phyloP scores from a whole-genome alignment of 2,329 filamentous ascomycete genomes.

The Botryotinia convoluta region DNA sequence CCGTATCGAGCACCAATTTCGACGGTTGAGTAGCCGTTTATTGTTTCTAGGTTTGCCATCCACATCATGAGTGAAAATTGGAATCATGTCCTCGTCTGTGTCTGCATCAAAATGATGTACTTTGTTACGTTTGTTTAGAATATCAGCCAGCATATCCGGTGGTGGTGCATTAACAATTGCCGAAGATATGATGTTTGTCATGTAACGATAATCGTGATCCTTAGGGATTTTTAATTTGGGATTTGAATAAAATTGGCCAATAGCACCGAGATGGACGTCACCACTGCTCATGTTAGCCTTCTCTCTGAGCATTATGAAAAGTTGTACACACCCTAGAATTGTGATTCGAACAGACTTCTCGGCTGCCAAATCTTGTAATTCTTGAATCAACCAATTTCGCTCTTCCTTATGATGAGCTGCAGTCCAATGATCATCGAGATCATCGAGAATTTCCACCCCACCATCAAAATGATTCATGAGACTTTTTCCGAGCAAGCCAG shows the following conservation, averaged over 20 bases:
- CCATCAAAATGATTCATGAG: constrained; percentile 89
- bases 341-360: constrained; percentile 91
- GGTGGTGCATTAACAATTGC: constrained; percentile 92
- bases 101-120: constrained; percentile 67
- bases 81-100: constrained; percentile 95
- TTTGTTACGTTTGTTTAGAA: constrained; percentile 91
- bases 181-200: constrained; percentile 92
- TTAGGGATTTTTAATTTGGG: constrained; percentile 77
- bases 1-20: constrained; percentile 94
- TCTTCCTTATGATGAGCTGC: constrained; percentile 92
- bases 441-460: constrained; percentile 86
- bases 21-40: constrained; percentile 78
- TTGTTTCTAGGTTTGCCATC: constrained; percentile 90
- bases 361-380: constrained; percentile 88
- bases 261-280: constrained; percentile 87
- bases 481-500: constrained; percentile 71
- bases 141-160: constrained; percentile 81
- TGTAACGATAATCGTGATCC: constrained; percentile 91
- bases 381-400: constrained; percentile 80
- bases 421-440: constrained; percentile 96
- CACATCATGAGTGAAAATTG: constrained; percentile 84
- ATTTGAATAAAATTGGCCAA: constrained; percentile 94
- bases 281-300: constrained; percentile 54
- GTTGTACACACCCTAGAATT: constrained; percentile 63
- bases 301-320: neutral